Conservation (phyloP, 1,284 basidiomycete genomes). For the Tilletia caries region DNA sequence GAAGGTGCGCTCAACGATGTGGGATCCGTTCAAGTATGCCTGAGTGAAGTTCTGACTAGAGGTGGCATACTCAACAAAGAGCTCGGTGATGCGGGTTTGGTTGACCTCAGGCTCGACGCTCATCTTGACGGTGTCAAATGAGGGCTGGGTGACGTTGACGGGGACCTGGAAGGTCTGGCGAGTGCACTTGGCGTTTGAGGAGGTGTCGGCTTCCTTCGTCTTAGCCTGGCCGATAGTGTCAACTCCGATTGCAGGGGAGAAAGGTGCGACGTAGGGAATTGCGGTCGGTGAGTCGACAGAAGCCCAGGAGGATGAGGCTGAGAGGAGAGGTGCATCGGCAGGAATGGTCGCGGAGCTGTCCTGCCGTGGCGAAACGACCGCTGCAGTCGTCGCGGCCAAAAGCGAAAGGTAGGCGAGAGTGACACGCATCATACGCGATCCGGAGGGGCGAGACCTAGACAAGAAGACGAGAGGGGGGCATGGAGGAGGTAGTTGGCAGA, state of each 20-base stretch:
- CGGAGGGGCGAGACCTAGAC: too few species aligned
- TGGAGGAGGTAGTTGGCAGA: too few species aligned
- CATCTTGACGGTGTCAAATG: constrained; percentile 13
- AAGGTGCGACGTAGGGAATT: too few species aligned
- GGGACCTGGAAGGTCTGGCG: constrained; percentile 16
- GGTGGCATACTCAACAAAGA: constrained; percentile 24
- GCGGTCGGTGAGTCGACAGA: too few species aligned
- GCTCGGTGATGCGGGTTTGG: constrained; percentile 19
- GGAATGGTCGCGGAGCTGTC: neutral
- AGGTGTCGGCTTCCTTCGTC: constrained; percentile 14
- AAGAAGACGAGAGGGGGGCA: too few species aligned
- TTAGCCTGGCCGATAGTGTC: neutral
- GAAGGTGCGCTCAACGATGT: constrained; percentile 22
- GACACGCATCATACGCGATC: neutral
- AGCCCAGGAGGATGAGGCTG: too few species aligned
- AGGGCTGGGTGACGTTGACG: constrained; percentile 16
- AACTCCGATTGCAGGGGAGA: neutral
- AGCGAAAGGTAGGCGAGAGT: neutral
- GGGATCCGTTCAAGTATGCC: constrained; percentile 22
- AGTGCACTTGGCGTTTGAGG: constrained; percentile 17
- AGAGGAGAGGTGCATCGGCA: too few species aligned
- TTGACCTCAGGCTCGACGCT: constrained; percentile 8
- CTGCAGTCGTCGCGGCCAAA: neutral
- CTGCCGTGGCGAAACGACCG: neutral
- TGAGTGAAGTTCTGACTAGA: constrained; percentile 22